Evolutionary conservation across 164 flowering plant species (phyloP).

Genomic region (Stephania japonica): DNA sequence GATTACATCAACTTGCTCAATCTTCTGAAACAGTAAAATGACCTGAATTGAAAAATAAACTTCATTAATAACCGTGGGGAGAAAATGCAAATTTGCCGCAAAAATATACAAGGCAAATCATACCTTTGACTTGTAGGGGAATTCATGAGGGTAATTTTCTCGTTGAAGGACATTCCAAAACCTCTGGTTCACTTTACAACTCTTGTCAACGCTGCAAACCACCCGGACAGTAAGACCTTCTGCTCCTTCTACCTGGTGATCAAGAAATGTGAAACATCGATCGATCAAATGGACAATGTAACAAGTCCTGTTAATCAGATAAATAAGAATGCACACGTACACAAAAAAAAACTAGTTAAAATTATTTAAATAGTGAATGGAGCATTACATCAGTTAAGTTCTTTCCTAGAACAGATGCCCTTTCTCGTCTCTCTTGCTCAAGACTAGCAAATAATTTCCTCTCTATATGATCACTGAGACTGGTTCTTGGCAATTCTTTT

Average conservation of each 20-base stretch:
- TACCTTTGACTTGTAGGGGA: slow-evolving; percentile 96
- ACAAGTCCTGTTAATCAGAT: neutral
- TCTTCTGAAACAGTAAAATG: slow-evolving; percentile 85
- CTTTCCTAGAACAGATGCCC: neutral
- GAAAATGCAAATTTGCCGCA: neutral
- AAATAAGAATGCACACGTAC: neutral
- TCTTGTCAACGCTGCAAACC: slow-evolving; percentile 40
- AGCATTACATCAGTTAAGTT: neutral
- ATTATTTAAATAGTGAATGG: neutral
- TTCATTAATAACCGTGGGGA: neutral
- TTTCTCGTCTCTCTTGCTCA: slow-evolving; percentile 7
- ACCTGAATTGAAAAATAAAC: slow-evolving; percentile 44
- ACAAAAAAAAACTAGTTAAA: neutral
- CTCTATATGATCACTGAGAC: slow-evolving; percentile 5
- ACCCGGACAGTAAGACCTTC: slow-evolving; percentile 48
- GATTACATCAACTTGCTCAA: slow-evolving; percentile 99
- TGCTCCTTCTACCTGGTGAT: slow-evolving; percentile 40
- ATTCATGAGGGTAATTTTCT: slow-evolving; percentile 56
- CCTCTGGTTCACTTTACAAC: slow-evolving; percentile 37
- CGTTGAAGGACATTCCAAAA: slow-evolving; percentile 30
- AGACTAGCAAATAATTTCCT: neutral
- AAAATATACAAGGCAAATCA: neutral
- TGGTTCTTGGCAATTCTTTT: slow-evolving; percentile 1
- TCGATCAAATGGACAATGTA: no score
- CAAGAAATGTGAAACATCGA: neutral